Evolutionary conservation across 306 rosid genomes (phyloP), one percentile per base, ranked within the genome.

Genomic region (Potentilla sterilis): DNA sequence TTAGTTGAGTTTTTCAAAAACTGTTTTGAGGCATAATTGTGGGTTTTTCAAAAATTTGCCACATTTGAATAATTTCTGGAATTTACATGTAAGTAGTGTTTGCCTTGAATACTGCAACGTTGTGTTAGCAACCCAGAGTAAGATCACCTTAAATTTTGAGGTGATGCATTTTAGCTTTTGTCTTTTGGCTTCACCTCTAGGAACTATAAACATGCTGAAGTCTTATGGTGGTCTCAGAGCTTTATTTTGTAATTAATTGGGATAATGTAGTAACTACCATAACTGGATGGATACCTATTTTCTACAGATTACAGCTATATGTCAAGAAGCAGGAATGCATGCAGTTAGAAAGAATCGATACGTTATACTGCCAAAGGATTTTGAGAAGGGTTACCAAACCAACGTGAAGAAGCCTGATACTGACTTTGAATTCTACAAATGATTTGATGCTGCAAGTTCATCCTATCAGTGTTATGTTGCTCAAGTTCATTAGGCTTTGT

Each of bases 311-410:
- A 73, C 97, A 1, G 99, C 99, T 59, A 92, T 95, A 59, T 95
- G 99, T 83, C 99, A 95, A 86, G 99, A 95, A 83, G 99, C 99
- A 7, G 99, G 99, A 80, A 95, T 95, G 99, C 99, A 95, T 52
- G 99, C 99, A 35, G 99, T 95, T 74, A 85, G 99, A 9, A 95
- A 95, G 89, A 95, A 95, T 81, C 86, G 99, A 77, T 95, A 95
- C 15, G 91, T 95, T 72, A 95, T 95, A 77, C 88, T 95, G 42
- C 99, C 99, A 1, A 95, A 95, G 90, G 99, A 95, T 80, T 95
- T 95, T 21, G 99, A 95, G 85, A 95, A 95, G 92, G 99, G 99
- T 24, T 95, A 95, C 78, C 78, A 96, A 67, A 92, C 96, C 66
- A 95, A 95, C 16, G 99, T 95, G 83, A 95, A 95, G 93, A 95